Base-by-base conservation (phyloP, 306 rosid species). In the Rosa persica region DNA sequence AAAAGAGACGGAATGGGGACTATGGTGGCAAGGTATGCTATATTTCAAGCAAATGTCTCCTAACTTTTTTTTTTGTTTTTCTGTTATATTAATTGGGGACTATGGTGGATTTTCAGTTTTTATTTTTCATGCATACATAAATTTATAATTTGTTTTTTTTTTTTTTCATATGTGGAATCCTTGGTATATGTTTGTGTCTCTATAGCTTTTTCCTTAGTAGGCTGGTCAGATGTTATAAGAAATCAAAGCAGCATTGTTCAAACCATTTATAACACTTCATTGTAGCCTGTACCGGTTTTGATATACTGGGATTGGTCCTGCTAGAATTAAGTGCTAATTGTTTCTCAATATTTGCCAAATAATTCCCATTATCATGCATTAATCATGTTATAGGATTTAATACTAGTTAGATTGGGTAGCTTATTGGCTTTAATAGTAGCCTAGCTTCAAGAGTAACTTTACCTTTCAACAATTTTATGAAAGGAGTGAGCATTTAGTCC, bases 1-100 rank as follows among this genome's bases (percentile, higher is more conserved):
- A 96, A 87, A 85, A 91, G 99, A 89, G 99, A 93, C 82, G 99
- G 99, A 61, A 89, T 93, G 98, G 99, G 99, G 77, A 96, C 99
- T 8, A 96, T 96, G 99, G 92, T 96, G 67, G 98, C 99, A 67
- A 95, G 99, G 98, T 90, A 90, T 83, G 88, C 80, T 79, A 74
- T 67, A 42, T 79, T 76, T 73, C 38, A 39, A 51, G 44, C 22
- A 42, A 27, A 10, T 8, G 39, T 39, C 49, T 52, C 17, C 22
- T 0, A 17, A 30, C 5, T 70, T 27, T 68, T 46, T 64, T 40
- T 6, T 27, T 0, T 27, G n/a, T 27, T 27, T 27, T 27, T 27
- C 30, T 27, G 30, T 27, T 42, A 6, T 55, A 55, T 27, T 27
- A 27, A 55, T 55, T 52, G 1, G 22, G 22, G 57, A 20, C 5